Evolutionary conservation across 2,329 filamentous ascomycete genomes (phyloP), one percentile per base, ranked within the genome.

Genomic region (Curvularia hawaiiensis): DNA sequence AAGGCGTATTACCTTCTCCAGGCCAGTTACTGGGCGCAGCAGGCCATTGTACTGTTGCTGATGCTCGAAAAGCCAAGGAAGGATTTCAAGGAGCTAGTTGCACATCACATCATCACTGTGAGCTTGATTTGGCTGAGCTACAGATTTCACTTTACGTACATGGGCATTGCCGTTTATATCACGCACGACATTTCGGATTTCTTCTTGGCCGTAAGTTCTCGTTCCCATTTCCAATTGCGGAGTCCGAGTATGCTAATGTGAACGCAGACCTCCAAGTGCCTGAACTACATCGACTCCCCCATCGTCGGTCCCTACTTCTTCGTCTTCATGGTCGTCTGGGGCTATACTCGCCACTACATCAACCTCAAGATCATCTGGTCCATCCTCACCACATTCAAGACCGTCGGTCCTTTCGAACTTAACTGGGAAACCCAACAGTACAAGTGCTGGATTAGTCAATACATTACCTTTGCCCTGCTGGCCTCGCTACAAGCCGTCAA

Each of bases 1-100:
- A 98, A 98, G 82, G 92, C 94, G 59, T 98, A 97, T 80, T 98
- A 98, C 76, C 83, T 98, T 62, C 90, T 97, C 69, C 88, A 98
- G 79, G 94, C 92, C 43, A 90, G 90, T 64, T 98, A 97, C 83
- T 98, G 94, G 94, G 87, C 90, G 3, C 93, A 97, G 82, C 93
- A 97, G 80, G 90, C 90, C 50, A 90, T 98, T 66, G 93, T 97
- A 18, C 81, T 97, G 59, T 70, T 96, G 58, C 81, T 97, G 51
- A 90, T 91, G 76, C 84, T 97, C 77, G 93, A 98, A 82, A 96
- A 96, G 82, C 93, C 90, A 28, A 83, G 93, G 59, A 97, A 97
- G 81, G 93, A 98, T 78, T 97, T 94, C 79, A 93, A 91, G 79
- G 93, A 97, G 81, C 84, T 97, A 52, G 91, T 97, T 50, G 87